phyloP scores from a whole-genome alignment of 257 asterid species.

The Solanum virginianum region DNA sequence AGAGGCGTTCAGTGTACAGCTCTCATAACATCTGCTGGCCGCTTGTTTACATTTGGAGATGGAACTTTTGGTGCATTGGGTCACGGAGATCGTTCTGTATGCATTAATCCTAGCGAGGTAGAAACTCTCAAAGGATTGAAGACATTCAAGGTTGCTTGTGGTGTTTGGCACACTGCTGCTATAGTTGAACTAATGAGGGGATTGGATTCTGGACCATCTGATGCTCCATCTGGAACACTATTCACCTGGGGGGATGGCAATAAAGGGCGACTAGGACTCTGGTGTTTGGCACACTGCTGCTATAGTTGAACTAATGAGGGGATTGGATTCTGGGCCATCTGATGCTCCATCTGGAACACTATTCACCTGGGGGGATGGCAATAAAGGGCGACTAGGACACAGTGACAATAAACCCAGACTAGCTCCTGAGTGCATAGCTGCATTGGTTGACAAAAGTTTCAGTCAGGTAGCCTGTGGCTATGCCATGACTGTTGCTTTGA shows the following conservation, averaged over 20 bases:
- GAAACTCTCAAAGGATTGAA: slow-evolving; percentile 41
- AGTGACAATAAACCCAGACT: no score
- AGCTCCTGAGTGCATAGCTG: no score
- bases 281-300: no score
- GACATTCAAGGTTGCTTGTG: slow-evolving; percentile 59
- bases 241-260: slow-evolving; percentile 96
- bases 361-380: no score
- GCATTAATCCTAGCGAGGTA: slow-evolving; percentile 53
- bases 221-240: slow-evolving; percentile 34
- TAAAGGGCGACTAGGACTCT: slow-evolving; percentile 62
- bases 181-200: slow-evolving; percentile 28
- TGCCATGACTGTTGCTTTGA: no score
- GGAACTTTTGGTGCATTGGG: slow-evolving; percentile 89
- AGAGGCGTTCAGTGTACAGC: slow-evolving; percentile 71
- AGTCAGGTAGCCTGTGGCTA: no score
- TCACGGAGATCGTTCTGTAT: slow-evolving; percentile 38
- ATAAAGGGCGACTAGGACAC: no score
- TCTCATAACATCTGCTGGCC: slow-evolving; percentile 40
- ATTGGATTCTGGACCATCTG: slow-evolving; percentile 11
- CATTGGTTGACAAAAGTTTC: no score
- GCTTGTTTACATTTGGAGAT: slow-evolving; percentile 74
- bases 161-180: slow-evolving; percentile 93
- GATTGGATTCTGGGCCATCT: no score
- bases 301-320: no score
- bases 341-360: no score